These are phyloP conservation scores for Pseudotulostoma volvatum DNA, from an alignment of 495 filamentous ascomycete species.

Conservation along the genomic window DNA sequence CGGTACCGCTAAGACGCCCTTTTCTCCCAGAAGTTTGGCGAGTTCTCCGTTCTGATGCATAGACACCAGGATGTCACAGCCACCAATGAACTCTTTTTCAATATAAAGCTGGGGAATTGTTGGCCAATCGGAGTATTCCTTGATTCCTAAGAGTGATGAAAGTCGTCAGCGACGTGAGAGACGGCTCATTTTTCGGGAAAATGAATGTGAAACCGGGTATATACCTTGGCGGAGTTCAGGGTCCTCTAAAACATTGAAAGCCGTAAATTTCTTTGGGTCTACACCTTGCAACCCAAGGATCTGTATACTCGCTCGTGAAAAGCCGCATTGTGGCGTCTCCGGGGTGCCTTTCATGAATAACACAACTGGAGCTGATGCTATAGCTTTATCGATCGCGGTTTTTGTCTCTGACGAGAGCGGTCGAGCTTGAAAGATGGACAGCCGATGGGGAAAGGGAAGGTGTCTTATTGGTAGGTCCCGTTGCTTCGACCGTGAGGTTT, in stretches of 20 bases:
- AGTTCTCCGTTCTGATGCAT: conserved; percentile 97
- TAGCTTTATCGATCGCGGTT: conserved; percentile 73
- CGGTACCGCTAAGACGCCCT: conserved; percentile 55
- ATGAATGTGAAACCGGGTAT: too few relatives aligned
- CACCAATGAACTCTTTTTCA: conserved; percentile 87
- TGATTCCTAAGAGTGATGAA: conserved; percentile 77
- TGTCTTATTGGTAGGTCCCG: too few relatives aligned
- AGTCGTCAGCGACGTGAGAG: not conserved
- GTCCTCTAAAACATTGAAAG: conserved; percentile 93
- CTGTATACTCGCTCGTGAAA: conserved; percentile 88
- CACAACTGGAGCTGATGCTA: conserved; percentile 73
- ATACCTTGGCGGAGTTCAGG: conserved; percentile 68
- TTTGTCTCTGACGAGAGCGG: conserved; percentile 61
- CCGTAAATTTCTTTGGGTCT: conserved; percentile 88
- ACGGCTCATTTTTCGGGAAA: too few relatives aligned
- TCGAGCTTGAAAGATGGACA: conserved; percentile 31
- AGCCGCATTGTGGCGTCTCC: conserved; percentile 93
- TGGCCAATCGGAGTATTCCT: conserved; percentile 97
- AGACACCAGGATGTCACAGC: conserved; percentile 88
- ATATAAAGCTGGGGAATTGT: conserved; percentile 96
- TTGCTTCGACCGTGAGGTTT: too few relatives aligned
- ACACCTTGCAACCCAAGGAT: conserved; percentile 89
- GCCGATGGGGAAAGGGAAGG: conserved; percentile 7
- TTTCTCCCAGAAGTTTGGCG: conserved; percentile 78
- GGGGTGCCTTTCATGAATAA: conserved; percentile 99